Conservation (phyloP, 306 rosid species). For the Vicia sativa region DNA sequence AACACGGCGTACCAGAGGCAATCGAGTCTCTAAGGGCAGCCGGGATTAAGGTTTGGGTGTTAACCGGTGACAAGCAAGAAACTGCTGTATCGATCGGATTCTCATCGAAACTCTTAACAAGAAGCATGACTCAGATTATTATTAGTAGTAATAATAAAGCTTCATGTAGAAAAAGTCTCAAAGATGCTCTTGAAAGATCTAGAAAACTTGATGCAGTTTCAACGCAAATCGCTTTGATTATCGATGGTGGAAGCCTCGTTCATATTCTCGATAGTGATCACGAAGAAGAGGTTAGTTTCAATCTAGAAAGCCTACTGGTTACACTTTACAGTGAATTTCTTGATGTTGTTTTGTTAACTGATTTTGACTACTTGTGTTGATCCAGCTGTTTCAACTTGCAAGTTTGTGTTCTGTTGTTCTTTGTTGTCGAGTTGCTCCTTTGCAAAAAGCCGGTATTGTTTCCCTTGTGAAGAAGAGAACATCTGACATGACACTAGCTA, state of each 20-base stretch:
- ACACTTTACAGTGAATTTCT: neutral
- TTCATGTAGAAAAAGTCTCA: slow-evolving; percentile 70
- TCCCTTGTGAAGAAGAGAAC: slow-evolving; percentile 86
- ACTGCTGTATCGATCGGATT: slow-evolving; percentile 93
- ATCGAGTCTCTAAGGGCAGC: slow-evolving; percentile 84
- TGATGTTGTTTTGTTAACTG: slow-evolving; percentile 34
- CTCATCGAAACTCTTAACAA: slow-evolving; percentile 90
- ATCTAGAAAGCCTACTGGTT: neutral
- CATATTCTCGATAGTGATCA: slow-evolving; percentile 85
- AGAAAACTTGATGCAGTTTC: slow-evolving; percentile 48
- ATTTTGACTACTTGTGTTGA: slow-evolving; percentile 34
- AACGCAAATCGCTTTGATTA: slow-evolving; percentile 67
- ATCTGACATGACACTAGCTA: slow-evolving; percentile 88
- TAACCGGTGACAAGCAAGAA: slow-evolving; percentile 99
- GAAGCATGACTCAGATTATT: slow-evolving; percentile 72
- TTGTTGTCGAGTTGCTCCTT: slow-evolving; percentile 96
- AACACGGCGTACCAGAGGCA: slow-evolving; percentile 89
- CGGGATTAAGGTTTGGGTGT: slow-evolving; percentile 89
- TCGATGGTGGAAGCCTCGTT: slow-evolving; percentile 96
- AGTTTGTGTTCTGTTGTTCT: slow-evolving; percentile 85
- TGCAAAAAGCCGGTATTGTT: slow-evolving; percentile 93
- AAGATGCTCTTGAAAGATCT: slow-evolving; percentile 73
- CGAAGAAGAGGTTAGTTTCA: slow-evolving; percentile 70
- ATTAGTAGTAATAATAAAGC: slow-evolving; percentile 71
- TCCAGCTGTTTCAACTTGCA: slow-evolving; percentile 78